Base-by-base conservation (phyloP, 768 basidiomycete species). In the Suillus decipiens region DNA sequence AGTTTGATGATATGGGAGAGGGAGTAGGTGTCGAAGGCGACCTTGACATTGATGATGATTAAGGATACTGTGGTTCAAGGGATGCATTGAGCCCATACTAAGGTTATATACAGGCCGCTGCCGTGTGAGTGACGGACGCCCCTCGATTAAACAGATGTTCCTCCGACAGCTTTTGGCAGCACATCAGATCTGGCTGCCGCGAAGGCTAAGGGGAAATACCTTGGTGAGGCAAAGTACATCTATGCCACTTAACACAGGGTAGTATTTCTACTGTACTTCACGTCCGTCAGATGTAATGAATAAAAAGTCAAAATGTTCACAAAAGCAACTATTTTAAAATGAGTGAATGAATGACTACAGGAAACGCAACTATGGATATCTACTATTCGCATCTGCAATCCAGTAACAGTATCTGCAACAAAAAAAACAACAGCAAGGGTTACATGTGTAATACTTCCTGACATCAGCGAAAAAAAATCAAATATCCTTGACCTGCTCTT, bases 11-110 rank as follows among this genome's bases (percentile, higher is more conserved):
- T 68, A 75, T 77, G 5, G 89, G 88, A 1, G 86, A 87, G 63
- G 89, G 89, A 6, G 80, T 73, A 10, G 88, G 88, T 11, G 74
- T 89, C 1, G 87, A 90, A 71, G 89, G 87, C 5, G 89, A 91
- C 71, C 78, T 91, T 58, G 89, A 89, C 65, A 81, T 88, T 75
- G 86, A 88, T 2, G 86, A 87, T 62, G 83, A 86, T 58, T 84
- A 45, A 66, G 48, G 48, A 34, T 64, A 45, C 12, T 57, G 34
- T 33, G n/a, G 4, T 55, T 54, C 37, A 17, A 39, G 37, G 15
- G 14, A 55, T 59, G 10, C 48, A 19, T 28, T 28, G 36, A 37
- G 15, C 36, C 14, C 1, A 17, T 37, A 39, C 28, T 28, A 28
- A 28, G 54, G n/a, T 4, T 36, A 24, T 15, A 22, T 36, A 8